phyloP scores from a whole-genome alignment of 2,329 filamentous ascomycete species.

The Aspergillus caelatus region DNA sequence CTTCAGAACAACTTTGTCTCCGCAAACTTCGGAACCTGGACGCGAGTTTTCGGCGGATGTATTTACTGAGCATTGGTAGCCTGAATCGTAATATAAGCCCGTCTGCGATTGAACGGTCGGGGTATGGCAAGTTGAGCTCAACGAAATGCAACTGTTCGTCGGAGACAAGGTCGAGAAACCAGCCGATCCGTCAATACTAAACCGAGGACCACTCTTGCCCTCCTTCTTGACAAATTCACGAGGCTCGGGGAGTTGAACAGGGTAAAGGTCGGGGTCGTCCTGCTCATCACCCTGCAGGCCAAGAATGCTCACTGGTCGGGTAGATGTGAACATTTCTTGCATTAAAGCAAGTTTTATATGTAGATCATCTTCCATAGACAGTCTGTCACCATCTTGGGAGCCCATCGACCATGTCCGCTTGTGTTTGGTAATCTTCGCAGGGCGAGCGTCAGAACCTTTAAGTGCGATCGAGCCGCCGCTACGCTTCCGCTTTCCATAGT shows the following conservation, averaged over 20 bases:
- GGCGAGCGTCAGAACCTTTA: slow-evolving; percentile 56
- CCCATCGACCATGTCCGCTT: slow-evolving; percentile 96
- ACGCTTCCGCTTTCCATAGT: slow-evolving; percentile 64
- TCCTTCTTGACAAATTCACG: slow-evolving; percentile 35
- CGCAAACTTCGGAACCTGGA: slow-evolving; percentile 23
- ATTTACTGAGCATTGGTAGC: slow-evolving; percentile 25
- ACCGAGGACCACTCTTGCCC: slow-evolving; percentile 34
- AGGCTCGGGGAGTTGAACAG: slow-evolving; percentile 41
- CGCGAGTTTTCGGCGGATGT: slow-evolving; percentile 29
- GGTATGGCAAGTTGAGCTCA: slow-evolving; percentile 37
- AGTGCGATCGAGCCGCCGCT: slow-evolving; percentile 55
- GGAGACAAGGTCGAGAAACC: slow-evolving; percentile 41
- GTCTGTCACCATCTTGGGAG: slow-evolving; percentile 56
- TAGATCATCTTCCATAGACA: slow-evolving; percentile 47
- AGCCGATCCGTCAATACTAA: slow-evolving; percentile 37
- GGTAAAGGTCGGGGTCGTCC: slow-evolving; percentile 50
- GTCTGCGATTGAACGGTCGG: slow-evolving; percentile 19
- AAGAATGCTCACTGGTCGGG: slow-evolving; percentile 45
- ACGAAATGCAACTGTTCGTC: slow-evolving; percentile 42
- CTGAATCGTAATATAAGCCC: slow-evolving; percentile 22
- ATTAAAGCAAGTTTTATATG: slow-evolving; percentile 47
- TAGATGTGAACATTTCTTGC: slow-evolving; percentile 52
- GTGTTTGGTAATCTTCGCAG: slow-evolving; percentile 85
- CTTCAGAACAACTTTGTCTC: slow-evolving; percentile 24
- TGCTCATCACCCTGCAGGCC: slow-evolving; percentile 47